These are phyloP conservation scores for Wallacemonas collosoma DNA, from an alignment of 208 protist genomes.

Conservation along the genomic window DNA sequence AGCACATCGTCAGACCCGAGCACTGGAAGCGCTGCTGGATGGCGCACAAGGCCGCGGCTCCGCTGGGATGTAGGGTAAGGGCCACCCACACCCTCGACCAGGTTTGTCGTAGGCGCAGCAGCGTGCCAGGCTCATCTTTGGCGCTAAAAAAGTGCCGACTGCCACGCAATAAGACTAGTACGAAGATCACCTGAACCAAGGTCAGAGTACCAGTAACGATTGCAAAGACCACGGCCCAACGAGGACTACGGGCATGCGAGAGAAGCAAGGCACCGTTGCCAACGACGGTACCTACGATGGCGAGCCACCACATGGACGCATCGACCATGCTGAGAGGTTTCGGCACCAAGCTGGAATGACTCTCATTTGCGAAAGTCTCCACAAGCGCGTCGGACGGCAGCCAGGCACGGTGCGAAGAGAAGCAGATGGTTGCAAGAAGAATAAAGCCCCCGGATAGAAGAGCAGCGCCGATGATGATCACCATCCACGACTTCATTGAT, in stretches of 20 bases:
- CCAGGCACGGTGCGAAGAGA: constrained; percentile 3
- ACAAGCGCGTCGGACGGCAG: constrained; percentile 3
- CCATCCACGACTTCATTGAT: constrained; percentile 5
- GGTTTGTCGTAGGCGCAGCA: not conserved
- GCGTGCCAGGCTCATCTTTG: not conserved
- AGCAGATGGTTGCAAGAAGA: not conserved
- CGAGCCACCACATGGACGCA: constrained; percentile 8
- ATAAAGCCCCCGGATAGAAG: not conserved
- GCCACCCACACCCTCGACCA: not conserved
- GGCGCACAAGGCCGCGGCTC: constrained; percentile 11
- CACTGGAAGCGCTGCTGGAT: constrained; percentile 33
- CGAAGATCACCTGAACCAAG: not conserved
- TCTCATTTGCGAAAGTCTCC: not conserved
- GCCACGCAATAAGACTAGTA: not conserved
- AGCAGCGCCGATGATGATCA: not conserved
- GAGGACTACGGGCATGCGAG: not conserved
- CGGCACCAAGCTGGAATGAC: not conserved
- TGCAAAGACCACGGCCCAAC: not conserved
- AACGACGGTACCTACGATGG: not conserved
- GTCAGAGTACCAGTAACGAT: not conserved
- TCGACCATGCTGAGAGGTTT: not conserved
- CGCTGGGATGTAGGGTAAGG: not conserved
- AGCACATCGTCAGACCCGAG: constrained; percentile 41
- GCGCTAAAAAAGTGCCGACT: not conserved
- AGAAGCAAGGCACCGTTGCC: constrained; percentile 2